Conservation (phyloP, 257 asterid species). For the Avicennia marina region DNA sequence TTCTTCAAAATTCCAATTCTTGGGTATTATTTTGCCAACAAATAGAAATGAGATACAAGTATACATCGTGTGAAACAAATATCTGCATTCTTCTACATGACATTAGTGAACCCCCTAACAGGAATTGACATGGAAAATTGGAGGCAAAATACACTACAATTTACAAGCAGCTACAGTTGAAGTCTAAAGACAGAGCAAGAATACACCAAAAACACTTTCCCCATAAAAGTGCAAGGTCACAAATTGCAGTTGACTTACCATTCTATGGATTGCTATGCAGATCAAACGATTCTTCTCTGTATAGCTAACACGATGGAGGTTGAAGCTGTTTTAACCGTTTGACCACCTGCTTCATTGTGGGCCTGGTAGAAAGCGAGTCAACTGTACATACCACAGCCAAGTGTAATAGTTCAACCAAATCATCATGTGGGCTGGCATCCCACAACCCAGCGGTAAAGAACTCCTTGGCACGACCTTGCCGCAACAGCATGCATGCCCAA, state of each 20-base stretch:
- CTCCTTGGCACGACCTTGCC: slow-evolving; percentile 80
- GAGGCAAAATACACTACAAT: slow-evolving; percentile 57
- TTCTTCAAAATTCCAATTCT: background rate
- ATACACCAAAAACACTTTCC: slow-evolving; percentile 18
- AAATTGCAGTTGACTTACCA: no score
- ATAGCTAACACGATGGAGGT: slow-evolving; percentile 70
- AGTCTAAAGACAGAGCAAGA: slow-evolving; percentile 12
- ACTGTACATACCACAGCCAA: slow-evolving; percentile 83
- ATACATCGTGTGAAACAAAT: slow-evolving; percentile 20
- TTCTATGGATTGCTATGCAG: slow-evolving; percentile 17
- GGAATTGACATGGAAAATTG: slow-evolving; percentile 36
- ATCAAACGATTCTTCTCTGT: slow-evolving; percentile 1
- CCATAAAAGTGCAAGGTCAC: slow-evolving; percentile 24
- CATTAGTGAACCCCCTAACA: slow-evolving; percentile 39
- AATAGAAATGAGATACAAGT: slow-evolving; percentile 31
- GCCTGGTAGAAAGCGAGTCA: slow-evolving; percentile 68
- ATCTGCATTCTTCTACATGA: slow-evolving; percentile 62
- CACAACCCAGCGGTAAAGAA: slow-evolving; percentile 78
- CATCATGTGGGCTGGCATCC: slow-evolving; percentile 88
- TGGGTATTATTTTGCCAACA: slow-evolving; percentile 30
- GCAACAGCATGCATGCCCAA: slow-evolving; percentile 86
- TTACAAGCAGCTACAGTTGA: slow-evolving; percentile 50
- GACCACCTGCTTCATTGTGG: slow-evolving; percentile 88
- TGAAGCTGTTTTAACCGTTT: slow-evolving; percentile 84
- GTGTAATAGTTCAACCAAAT: slow-evolving; percentile 76